Conservation (phyloP, 2,329 filamentous ascomycete genomes). For the Calcarisporium arbuscula region DNA sequence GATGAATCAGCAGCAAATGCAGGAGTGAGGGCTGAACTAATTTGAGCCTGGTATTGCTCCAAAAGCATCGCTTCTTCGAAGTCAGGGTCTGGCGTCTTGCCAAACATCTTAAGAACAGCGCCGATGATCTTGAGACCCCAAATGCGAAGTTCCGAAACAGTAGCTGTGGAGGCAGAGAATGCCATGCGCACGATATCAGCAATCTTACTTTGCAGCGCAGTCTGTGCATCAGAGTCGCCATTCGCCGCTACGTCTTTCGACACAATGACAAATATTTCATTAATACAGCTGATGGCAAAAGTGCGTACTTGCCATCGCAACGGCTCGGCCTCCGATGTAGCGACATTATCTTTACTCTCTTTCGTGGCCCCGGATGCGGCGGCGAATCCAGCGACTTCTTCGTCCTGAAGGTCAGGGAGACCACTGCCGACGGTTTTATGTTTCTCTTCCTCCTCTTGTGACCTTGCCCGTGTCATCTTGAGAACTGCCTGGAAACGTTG, state of each 20-base stretch:
- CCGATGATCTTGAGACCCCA: slow-evolving; percentile 93
- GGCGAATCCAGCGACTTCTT: slow-evolving; percentile 94
- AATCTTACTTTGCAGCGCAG: slow-evolving; percentile 72
- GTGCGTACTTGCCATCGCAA: slow-evolving; percentile 93
- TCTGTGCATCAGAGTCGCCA: slow-evolving; percentile 70
- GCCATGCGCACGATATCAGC: slow-evolving; percentile 94
- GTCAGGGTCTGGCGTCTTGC: slow-evolving; percentile 89
- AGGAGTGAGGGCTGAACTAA: slow-evolving; percentile 90
- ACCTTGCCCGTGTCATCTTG: slow-evolving; percentile 73
- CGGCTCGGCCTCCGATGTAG: slow-evolving; percentile 67
- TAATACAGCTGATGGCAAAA: slow-evolving; percentile 85
- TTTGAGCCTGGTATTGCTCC: slow-evolving; percentile 98
- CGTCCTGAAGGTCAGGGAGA: slow-evolving; percentile 80
- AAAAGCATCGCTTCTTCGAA: slow-evolving; percentile 95
- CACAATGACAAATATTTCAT: slow-evolving; percentile 73
- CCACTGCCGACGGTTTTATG: slow-evolving; percentile 39
- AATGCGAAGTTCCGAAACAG: slow-evolving; percentile 81
- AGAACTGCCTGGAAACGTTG: slow-evolving; percentile 82
- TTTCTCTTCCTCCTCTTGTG: slow-evolving; percentile 44
- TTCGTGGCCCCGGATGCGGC: slow-evolving; percentile 58
- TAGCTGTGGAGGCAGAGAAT: slow-evolving; percentile 93
- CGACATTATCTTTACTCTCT: slow-evolving; percentile 46
- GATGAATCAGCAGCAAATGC: slow-evolving; percentile 95
- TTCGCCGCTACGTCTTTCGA: slow-evolving; percentile 72
- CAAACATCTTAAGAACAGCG: slow-evolving; percentile 90